Percentiles rank a stretch among this genome's conserved stretches.
phyloP scores from a whole-genome alignment of 306 rosid genomes.

The Gastrolobium villosum region DNA sequence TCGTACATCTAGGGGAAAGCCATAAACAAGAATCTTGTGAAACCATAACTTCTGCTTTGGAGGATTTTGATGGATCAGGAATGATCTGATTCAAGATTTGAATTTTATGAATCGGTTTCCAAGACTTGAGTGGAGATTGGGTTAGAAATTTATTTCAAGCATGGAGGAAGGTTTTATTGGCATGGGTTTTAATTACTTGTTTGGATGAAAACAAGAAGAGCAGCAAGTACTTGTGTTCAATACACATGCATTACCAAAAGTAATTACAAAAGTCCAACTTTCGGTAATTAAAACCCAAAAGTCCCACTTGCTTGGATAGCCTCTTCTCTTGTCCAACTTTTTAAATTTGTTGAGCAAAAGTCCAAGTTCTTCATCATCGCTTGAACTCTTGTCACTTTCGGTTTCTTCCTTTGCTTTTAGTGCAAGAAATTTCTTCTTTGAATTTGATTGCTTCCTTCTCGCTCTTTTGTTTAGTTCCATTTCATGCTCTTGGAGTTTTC shows the following conservation, averaged over 20 bases:
- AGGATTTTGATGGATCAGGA: slow-evolving; percentile 13
- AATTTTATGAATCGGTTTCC: background rate
- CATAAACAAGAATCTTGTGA: background rate
- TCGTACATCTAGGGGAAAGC: slow-evolving; percentile 29
- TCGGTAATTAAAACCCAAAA: too few species aligned
- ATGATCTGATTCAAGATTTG: slow-evolving; percentile 5
- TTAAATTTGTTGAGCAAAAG: too few species aligned
- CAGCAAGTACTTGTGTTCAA: slow-evolving; percentile 9
- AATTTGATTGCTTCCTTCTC: too few species aligned
- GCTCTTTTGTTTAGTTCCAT: too few species aligned
- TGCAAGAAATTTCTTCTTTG: too few species aligned
- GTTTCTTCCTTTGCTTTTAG: too few species aligned
- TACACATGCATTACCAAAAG: slow-evolving; percentile 12
- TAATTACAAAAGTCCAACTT: slow-evolving; percentile 18
- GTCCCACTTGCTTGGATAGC: too few species aligned
- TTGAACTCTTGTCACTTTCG: too few species aligned
- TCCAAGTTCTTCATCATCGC: too few species aligned
- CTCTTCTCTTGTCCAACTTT: too few species aligned
- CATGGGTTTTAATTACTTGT: slow-evolving; percentile 19
- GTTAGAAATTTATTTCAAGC: slow-evolving; percentile 26
- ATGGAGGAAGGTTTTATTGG: slow-evolving; percentile 11
- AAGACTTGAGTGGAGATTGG: background rate
- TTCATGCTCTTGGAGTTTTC: too few species aligned
- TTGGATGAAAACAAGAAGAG: slow-evolving; percentile 1
- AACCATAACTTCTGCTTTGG: slow-evolving; percentile 9